A percentile compares a stretch with the other conserved stretches of the same genome.
phyloP scores from a whole-genome alignment of 208 protist species.

The Crithidia sp. region DNA sequence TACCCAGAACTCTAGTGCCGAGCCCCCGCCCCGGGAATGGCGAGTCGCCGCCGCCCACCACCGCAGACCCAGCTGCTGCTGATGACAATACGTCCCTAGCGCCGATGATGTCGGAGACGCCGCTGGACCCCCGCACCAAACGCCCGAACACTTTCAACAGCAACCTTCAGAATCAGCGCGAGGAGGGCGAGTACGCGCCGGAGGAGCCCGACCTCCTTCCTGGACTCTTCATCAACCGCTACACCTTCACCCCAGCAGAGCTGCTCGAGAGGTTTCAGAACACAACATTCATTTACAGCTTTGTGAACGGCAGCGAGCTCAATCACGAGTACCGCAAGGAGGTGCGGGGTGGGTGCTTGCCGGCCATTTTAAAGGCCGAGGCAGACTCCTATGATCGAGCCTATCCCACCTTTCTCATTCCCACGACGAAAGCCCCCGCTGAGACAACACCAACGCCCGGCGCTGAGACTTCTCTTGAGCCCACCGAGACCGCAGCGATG shows the following conservation, averaged over 20 bases:
- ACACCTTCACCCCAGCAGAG: conserved; percentile 37
- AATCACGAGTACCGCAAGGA: conserved; percentile 50
- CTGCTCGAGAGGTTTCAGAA: conserved; percentile 25
- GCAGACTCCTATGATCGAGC: background rate
- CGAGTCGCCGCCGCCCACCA: no score
- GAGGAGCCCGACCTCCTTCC: conserved; percentile 17
- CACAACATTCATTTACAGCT: conserved; percentile 95
- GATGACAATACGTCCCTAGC: no score
- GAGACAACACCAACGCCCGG: background rate
- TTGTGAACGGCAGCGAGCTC: conserved; percentile 94
- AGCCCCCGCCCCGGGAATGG: no score
- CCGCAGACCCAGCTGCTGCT: no score
- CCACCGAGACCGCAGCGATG: background rate
- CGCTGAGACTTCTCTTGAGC: background rate
- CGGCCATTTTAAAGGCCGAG: background rate
- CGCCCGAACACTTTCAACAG: background rate
- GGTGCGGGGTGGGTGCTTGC: background rate
- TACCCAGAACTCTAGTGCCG: no score
- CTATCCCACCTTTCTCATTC: background rate
- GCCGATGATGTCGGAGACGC: no score
- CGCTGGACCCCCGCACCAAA: background rate
- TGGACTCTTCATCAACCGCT: conserved; percentile 19
- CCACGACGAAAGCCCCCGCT: background rate
- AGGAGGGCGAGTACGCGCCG: background rate
- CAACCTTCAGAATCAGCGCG: background rate